These are phyloP conservation scores for Saprolegnia parasitica DNA, from an alignment of 352 stramenopile species.

Conservation along the genomic window DNA sequence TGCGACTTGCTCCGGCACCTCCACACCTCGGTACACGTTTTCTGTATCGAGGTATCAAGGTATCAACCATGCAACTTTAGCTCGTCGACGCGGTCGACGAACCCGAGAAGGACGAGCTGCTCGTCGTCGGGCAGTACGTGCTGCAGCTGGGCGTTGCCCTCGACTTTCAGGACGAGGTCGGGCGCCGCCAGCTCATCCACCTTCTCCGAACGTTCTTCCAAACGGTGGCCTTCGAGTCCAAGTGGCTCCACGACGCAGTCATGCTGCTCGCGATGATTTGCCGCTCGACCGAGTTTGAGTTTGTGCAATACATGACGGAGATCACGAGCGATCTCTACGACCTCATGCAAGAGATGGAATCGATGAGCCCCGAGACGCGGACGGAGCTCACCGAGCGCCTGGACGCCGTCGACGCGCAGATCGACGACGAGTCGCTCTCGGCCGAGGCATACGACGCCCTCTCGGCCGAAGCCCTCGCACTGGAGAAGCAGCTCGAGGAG, in stretches of 20 bases:
- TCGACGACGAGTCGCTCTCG: slow-evolving; percentile 56
- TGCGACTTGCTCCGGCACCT: slow-evolving; percentile 49
- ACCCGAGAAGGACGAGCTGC: slow-evolving; percentile 43
- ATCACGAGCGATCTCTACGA: slow-evolving; percentile 78
- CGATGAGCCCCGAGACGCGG: slow-evolving; percentile 30
- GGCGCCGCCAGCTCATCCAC: slow-evolving; percentile 61
- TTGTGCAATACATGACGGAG: slow-evolving; percentile 70
- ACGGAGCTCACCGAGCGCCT: slow-evolving; percentile 51
- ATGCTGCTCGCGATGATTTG: slow-evolving; percentile 38
- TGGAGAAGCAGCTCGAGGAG: slow-evolving; percentile 67
- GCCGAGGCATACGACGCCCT: slow-evolving; percentile 48
- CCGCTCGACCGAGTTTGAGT: slow-evolving; percentile 53
- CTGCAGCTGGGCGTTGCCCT: slow-evolving; percentile 55
- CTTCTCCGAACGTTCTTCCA: slow-evolving; percentile 53
- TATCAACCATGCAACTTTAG: not conserved
- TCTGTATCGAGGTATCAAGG: not conserved
- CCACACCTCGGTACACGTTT: slow-evolving; percentile 7
- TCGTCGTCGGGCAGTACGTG: slow-evolving; percentile 67
- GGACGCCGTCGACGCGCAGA: slow-evolving; percentile 52
- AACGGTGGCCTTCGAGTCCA: slow-evolving; percentile 49
- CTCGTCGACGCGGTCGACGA: slow-evolving; percentile 25
- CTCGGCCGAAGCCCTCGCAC: slow-evolving; percentile 56
- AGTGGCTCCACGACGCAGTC: slow-evolving; percentile 39
- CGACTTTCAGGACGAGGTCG: slow-evolving; percentile 79
- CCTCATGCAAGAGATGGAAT: slow-evolving; percentile 42